Evolutionary conservation across 2,329 filamentous ascomycete genomes (phyloP).

Genomic region (Apiospora koreana): DNA sequence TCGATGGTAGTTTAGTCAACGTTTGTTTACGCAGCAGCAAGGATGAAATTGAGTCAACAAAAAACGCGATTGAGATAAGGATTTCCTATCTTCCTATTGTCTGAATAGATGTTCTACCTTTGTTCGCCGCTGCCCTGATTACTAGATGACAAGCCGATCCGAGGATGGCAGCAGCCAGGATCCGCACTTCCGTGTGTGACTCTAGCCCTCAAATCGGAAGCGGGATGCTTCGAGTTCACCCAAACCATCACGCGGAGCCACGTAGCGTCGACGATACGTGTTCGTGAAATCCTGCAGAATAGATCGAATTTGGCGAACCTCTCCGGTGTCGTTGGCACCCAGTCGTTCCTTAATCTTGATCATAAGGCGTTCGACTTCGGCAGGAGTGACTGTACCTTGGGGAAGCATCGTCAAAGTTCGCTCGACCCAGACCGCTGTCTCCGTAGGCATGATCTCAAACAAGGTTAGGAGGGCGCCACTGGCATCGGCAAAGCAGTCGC

Average conservation of each 20-base stretch:
- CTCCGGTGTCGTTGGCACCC: conserved; percentile 59
- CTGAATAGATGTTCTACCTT: too few relatives aligned
- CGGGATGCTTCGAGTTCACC: conserved; percentile 83
- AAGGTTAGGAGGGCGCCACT: conserved; percentile 88
- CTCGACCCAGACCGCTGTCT: conserved; percentile 81
- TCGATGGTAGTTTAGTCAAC: too few relatives aligned
- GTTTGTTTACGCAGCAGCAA: too few relatives aligned
- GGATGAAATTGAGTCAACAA: too few relatives aligned
- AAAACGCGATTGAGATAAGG: too few relatives aligned
- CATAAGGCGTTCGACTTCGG: conserved; percentile 80
- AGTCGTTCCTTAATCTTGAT: conserved; percentile 79
- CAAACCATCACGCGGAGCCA: conserved; percentile 90
- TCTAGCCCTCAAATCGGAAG: conserved; percentile 74
- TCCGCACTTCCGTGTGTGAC: not conserved
- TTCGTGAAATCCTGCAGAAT: conserved; percentile 96
- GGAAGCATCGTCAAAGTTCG: conserved; percentile 83
- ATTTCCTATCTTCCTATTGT: too few relatives aligned
- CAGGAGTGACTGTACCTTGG: conserved; percentile 73
- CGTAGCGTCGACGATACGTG: conserved; percentile 87
- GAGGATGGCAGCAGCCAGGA: not conserved
- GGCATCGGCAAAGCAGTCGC: conserved; percentile 92
- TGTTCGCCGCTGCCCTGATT: too few relatives aligned
- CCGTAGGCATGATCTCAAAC: conserved; percentile 81
- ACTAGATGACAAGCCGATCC: not conserved
- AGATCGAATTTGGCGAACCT: conserved; percentile 74